These are phyloP conservation scores for Pythium plurisporium DNA, from an alignment of 352 stramenopile species.

Conservation along the genomic window DNA sequence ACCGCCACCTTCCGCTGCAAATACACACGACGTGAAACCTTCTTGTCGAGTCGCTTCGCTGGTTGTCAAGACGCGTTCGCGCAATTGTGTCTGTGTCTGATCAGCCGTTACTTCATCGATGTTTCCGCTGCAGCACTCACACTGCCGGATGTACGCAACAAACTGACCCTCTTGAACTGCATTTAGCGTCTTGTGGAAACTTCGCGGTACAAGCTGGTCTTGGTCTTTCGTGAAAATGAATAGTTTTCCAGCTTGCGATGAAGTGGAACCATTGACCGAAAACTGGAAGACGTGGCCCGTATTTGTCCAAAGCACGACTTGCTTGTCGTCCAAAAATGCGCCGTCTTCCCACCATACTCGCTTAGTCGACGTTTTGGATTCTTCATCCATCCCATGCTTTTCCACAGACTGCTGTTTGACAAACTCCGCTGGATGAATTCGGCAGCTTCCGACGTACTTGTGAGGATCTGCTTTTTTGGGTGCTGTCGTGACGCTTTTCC, in stretches of 20 bases:
- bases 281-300: constrained; percentile 67
- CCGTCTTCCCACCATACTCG: constrained; percentile 52
- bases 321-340: constrained; percentile 55
- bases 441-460: constrained; percentile 47
- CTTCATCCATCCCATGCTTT: neutral
- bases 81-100: neutral
- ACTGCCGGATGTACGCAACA: constrained; percentile 51
- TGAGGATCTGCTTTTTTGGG: constrained; percentile 28
- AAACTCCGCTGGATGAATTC: constrained; percentile 33
- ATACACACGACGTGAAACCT: constrained; percentile 51
- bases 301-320: constrained; percentile 67
- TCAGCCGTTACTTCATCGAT: neutral
- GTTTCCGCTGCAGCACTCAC: constrained; percentile 38
- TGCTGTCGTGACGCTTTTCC: constrained; percentile 15
- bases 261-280: constrained; percentile 21
- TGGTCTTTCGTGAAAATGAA: constrained; percentile 84
- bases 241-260: constrained; percentile 39
- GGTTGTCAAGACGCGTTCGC: neutral
- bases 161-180: constrained; percentile 49
- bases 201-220: constrained; percentile 76
- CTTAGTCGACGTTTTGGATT: neutral
- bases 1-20: constrained; percentile 4
- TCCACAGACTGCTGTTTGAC: constrained; percentile 4
- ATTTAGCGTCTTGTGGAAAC: constrained; percentile 54
- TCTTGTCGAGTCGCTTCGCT: constrained; percentile 4